Base-by-base conservation (phyloP, 106 monocot species). In the Gastrodia elata region DNA sequence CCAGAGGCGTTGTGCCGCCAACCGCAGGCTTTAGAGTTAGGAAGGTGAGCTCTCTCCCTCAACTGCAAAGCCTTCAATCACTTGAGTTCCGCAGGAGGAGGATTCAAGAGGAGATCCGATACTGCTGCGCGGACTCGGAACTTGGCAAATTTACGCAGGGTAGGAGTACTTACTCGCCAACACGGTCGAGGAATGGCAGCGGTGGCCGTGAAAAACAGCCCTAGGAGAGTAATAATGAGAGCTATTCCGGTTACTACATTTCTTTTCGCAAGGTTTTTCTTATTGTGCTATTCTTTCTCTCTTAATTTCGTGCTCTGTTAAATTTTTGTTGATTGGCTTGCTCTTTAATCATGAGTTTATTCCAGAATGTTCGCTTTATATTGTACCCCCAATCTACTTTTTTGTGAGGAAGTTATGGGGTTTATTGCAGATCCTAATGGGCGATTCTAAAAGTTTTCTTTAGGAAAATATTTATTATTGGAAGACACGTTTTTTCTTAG, bases 231-330 rank as follows among this genome's bases (percentile, higher is more conserved):
- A 10, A 68, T 76, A 5, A 73, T 70, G 8, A 64, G 69, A 34
- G 85, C 88, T 8, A 74, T 77, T 71, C 77, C 84, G 13, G 43
- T 73, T 2, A 59, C 75, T 1, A 79, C 85, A 7, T 83, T 86
- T 76, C 73, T 80, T 71, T 81, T 82, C 18, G 67, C 61, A 20
- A 76, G 83, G 83, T 83, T 80, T 46, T 37, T 58, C 15, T 26
- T 35, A 25, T 25, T 13, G 30, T 32, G 10, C n/a, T n/a, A n/a
- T n/a, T n/a, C 9, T 11, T 11, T 3, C 59, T 61, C 59, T 61
- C 59, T 30, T 13, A n/a, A 22, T 52, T 6, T 14, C 46, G 46
- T 22, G 22, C n/a, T n/a, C 30, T 28, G 9, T 30, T 13, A 9
- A 61, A 2, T 61, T 13, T 32, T 32, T 15, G 8, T 11, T 32